These are phyloP conservation scores for Juglanconis sp. DNA, from an alignment of 2,329 filamentous ascomycete species.

Conservation along the genomic window DNA sequence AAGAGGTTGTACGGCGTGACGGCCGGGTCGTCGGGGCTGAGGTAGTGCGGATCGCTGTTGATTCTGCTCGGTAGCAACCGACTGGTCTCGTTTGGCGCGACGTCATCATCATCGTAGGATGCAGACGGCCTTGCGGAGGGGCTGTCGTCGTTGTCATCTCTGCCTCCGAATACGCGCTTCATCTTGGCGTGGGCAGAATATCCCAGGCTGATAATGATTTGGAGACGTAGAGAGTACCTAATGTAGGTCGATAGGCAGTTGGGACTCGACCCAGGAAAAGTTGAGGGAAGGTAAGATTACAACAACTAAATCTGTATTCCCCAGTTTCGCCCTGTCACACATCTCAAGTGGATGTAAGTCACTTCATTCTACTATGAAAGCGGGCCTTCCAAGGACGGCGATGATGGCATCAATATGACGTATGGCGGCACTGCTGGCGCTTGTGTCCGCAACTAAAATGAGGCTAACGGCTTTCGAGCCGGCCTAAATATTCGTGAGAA, in stretches of 20 bases:
- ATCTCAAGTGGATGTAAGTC: no score
- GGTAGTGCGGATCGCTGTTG: constrained; percentile 53
- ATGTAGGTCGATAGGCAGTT: neutral
- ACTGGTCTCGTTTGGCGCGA: constrained; percentile 49
- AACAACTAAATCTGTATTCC: neutral
- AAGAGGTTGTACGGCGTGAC: constrained; percentile 95
- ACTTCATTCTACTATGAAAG: no score
- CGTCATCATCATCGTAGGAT: constrained; percentile 22
- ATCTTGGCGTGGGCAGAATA: neutral
- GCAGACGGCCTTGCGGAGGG: constrained; percentile 23
- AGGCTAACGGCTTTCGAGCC: no score
- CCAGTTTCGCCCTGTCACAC: no score
- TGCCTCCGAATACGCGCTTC: constrained; percentile 15
- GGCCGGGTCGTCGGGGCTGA: constrained; percentile 77
- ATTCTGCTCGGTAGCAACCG: constrained; percentile 68
- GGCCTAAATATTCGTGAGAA: no score
- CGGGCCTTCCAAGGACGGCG: no score
- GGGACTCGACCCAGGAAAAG: neutral
- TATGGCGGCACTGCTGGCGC: no score
- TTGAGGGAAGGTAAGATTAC: no score
- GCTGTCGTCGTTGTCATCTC: constrained; percentile 21
- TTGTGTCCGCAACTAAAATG: no score
- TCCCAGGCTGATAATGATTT: neutral
- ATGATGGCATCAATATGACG: no score
- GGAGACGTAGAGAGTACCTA: neutral